Percentiles rank a stretch among this genome's conserved stretches.
These are phyloP conservation scores for Aureobasidium sp. DNA, from an alignment of 2,329 filamentous ascomycete genomes.

Conservation along the genomic window DNA sequence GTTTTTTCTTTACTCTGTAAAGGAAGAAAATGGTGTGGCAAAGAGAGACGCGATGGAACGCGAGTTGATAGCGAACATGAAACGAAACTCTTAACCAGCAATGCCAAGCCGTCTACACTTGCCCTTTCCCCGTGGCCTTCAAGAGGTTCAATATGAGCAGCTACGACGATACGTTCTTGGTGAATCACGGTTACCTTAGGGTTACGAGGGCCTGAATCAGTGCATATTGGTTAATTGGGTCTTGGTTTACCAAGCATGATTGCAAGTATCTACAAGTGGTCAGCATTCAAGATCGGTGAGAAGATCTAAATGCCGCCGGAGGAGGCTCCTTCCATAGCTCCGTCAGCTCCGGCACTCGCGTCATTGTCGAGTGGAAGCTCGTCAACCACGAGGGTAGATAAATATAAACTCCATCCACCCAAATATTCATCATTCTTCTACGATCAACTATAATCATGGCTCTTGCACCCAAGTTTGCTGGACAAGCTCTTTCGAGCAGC, in stretches of 20 bases:
- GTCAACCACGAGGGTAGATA: constrained; percentile 3
- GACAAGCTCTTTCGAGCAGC: constrained; percentile 52
- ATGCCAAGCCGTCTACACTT: background rate
- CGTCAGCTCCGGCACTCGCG: background rate
- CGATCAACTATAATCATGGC: constrained; percentile 49
- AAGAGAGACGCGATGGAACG: background rate
- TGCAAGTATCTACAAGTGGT: too few relatives aligned
- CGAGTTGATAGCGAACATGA: background rate
- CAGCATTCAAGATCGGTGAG: background rate
- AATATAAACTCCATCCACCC: background rate
- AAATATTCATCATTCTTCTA: background rate
- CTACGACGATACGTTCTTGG: background rate
- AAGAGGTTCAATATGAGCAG: background rate
- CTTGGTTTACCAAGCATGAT: too few relatives aligned
- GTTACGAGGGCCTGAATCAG: too few relatives aligned
- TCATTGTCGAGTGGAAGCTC: background rate
- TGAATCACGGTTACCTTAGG: background rate
- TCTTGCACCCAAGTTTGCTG: constrained; percentile 67
- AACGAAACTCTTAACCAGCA: background rate
- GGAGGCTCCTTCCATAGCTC: background rate
- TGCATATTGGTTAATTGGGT: too few relatives aligned
- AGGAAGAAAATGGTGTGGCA: background rate
- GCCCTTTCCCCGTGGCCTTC: too few relatives aligned
- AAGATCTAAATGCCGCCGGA: background rate
- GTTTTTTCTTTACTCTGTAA: background rate